Base-by-base conservation (phyloP, 441 rosid genomes). In the Euphorbia schlechtendalii region DNA sequence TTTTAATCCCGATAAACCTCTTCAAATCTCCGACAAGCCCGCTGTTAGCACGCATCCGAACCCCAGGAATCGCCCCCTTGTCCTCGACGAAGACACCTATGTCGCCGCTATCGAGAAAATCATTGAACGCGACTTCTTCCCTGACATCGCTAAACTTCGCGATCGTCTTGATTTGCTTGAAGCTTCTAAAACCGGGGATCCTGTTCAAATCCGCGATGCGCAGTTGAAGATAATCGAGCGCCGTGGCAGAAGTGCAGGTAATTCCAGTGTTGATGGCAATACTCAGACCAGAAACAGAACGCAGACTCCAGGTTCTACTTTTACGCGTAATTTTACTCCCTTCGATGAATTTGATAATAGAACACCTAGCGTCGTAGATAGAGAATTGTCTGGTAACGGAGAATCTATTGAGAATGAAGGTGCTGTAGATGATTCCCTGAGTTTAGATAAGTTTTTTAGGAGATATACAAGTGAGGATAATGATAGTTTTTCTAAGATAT, bases 81-180 rank as follows among this genome's bases (percentile, higher is more conserved):
- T 91, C 24, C 94, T 94, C 45, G 96, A 94, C 15, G 96, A 94
- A 64, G 99, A 94, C 73, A 75, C 84, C 5, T 94, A 90, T 58
- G 96, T 86, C 0, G 90, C 84, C 30, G 86, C 92, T 38, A 84
- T 94, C 61, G 98, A 94, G 92, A 83, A 81, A 78, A 87, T 94
- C 73, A 82, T 94, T 67, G 98, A 94, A 81, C 94, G 99, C 25
- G 96, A 94, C 68, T 94, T 76, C 83, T 94, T 91, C 75, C 99
- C 98, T 2, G 98, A 91, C 77, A 84, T 94, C 64, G 61, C 90
- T 13, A 91, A 94, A 89, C 97, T 34, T 5, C 40, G 40, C 6
- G 40, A 34, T 34, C 40, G 40, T 34, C 40, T 34, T 34, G 40
- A 34, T 5, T 34, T 5, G 40, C 40, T 34, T 34, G 40, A 34